A percentile compares a stretch with the other conserved stretches of the same genome.
Conservation (phyloP, 306 rosid species). For the Cicer chorassanicum region DNA sequence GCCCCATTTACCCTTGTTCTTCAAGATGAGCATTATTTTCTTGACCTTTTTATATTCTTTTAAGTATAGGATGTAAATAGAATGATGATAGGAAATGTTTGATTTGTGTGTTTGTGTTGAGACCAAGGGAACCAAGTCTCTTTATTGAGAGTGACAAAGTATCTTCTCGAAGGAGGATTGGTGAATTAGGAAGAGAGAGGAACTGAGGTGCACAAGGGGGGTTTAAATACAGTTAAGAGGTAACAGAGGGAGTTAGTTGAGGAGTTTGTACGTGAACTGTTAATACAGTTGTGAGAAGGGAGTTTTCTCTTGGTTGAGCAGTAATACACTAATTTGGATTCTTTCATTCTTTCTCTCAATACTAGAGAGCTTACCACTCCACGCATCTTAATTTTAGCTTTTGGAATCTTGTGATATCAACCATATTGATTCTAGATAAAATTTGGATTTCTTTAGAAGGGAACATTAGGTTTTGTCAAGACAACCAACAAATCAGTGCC, state of each 20-base stretch:
- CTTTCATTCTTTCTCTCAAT: too few species aligned
- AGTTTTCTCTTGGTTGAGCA: too few species aligned
- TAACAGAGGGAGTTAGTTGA: neutral
- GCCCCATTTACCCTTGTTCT: slow-evolving; percentile 4
- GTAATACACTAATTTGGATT: too few species aligned
- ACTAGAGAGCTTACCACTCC: too few species aligned
- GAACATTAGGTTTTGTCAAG: too few species aligned
- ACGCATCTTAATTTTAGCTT: too few species aligned
- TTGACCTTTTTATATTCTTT: slow-evolving; percentile 11
- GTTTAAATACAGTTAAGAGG: neutral
- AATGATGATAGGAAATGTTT: slow-evolving; percentile 16
- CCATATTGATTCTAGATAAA: too few species aligned
- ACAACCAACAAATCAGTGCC: too few species aligned
- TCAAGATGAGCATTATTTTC: neutral
- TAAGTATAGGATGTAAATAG: slow-evolving; percentile 4
- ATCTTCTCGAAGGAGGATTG: neutral
- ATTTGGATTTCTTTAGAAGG: too few species aligned
- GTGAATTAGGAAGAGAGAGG: neutral
- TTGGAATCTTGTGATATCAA: too few species aligned
- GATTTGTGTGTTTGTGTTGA: neutral
- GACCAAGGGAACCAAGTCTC: neutral
- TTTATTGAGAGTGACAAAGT: neutral
- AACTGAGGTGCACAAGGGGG: neutral
- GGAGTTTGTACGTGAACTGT: neutral
- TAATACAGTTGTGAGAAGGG: too few species aligned